Percentiles rank a stretch among this genome's conserved stretches.
Evolutionary conservation across 345 rosid genomes (phyloP).

Genomic region (Mercurialis annua): DNA sequence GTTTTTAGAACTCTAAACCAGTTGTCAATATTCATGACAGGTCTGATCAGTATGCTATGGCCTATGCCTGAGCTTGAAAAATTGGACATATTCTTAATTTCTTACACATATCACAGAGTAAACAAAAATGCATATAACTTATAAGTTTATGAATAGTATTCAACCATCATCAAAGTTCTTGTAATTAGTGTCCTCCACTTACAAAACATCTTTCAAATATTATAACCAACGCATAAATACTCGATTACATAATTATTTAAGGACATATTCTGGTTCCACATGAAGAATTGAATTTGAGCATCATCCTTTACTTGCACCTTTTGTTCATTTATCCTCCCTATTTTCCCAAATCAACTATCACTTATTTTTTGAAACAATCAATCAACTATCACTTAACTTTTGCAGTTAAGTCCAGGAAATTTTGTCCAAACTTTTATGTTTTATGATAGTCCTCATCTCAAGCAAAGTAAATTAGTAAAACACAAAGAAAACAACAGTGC

Average conservation of each 20-base stretch:
- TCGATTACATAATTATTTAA: not conserved
- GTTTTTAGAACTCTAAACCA: not conserved
- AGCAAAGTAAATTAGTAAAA: not conserved
- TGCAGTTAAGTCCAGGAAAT: not conserved
- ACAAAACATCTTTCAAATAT: constrained; percentile 2
- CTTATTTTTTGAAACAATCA: not conserved
- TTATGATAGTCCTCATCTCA: not conserved
- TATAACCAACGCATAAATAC: not conserved
- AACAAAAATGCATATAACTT: not conserved
- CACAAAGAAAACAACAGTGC: not conserved
- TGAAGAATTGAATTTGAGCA: not conserved
- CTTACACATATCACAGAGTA: no score
- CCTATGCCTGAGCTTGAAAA: no score
- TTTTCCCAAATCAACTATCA: not conserved
- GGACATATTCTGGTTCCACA: not conserved
- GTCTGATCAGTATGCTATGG: no score
- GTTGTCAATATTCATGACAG: no score
- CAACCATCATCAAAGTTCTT: not conserved
- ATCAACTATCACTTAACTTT: not conserved
- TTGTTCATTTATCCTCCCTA: not conserved
- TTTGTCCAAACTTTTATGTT: not conserved
- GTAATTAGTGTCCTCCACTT: not conserved
- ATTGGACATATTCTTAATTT: no score
- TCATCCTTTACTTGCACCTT: not conserved
- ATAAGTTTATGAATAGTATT: not conserved